phyloP scores from a whole-genome alignment of 306 rosid species.

The Prunus mume region DNA sequence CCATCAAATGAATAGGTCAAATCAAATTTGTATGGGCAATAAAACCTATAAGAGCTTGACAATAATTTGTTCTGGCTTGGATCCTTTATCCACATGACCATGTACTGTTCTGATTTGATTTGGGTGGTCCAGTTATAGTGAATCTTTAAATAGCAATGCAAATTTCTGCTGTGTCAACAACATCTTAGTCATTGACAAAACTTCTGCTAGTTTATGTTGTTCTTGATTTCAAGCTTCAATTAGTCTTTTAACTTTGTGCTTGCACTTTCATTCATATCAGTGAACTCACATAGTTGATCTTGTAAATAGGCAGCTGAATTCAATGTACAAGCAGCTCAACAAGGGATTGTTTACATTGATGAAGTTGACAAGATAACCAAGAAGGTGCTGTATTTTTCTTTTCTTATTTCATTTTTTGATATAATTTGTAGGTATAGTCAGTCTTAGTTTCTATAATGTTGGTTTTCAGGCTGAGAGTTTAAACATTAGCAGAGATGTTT shows the following conservation, averaged over 20 bases:
- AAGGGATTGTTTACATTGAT: slow-evolving; percentile 93
- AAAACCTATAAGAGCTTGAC: not conserved
- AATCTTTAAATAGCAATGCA: not conserved
- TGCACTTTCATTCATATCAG: not conserved
- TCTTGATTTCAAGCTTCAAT: not conserved
- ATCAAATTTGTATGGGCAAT: not conserved
- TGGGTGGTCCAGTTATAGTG: not conserved
- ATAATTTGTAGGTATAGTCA: slow-evolving; percentile 14
- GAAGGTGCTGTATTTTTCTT: slow-evolving; percentile 53
- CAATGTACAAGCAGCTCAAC: slow-evolving; percentile 98
- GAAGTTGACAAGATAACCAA: slow-evolving; percentile 99
- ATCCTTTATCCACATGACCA: not conserved
- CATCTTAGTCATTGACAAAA: not conserved
- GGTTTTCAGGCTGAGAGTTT: slow-evolving; percentile 82
- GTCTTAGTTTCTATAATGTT: not conserved
- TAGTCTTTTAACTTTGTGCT: not conserved
- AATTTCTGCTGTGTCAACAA: not conserved
- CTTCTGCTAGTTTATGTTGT: not conserved
- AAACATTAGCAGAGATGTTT: slow-evolving; percentile 93
- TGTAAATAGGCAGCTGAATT: slow-evolving; percentile 83
- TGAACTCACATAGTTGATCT: slow-evolving; percentile 19
- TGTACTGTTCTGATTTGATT: not conserved
- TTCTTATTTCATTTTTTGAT: slow-evolving; percentile 8
- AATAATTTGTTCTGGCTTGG: not conserved
- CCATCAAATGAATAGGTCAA: not conserved